Percentiles rank a stretch among this genome's conserved stretches.
These are phyloP conservation scores for Cystoderma amianthinum DNA, from an alignment of 768 basidiomycete genomes.

Conservation along the genomic window DNA sequence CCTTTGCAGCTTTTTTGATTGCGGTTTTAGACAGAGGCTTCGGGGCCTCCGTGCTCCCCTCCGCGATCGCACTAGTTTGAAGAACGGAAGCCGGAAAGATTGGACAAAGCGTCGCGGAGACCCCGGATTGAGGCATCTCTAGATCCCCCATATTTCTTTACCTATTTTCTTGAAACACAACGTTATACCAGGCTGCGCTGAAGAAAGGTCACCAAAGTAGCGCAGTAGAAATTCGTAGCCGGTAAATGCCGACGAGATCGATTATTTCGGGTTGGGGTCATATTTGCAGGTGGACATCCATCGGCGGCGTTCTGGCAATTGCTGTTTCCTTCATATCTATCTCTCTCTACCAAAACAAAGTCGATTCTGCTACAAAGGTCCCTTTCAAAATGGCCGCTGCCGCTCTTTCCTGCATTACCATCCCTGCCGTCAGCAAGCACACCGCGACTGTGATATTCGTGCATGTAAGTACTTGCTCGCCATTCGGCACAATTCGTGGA, in stretches of 20 bases:
- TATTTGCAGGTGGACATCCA: slow-evolving; percentile 15
- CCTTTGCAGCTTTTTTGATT: slow-evolving; percentile 69
- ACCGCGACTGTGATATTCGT: slow-evolving; percentile 86
- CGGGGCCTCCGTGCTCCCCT: no score
- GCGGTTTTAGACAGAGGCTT: slow-evolving; percentile 68
- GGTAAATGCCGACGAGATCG: slow-evolving; percentile 42
- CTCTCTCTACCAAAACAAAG: slow-evolving; percentile 9
- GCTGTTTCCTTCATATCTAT: slow-evolving; percentile 2
- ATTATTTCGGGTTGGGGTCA: slow-evolving; percentile 24
- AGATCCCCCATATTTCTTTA: no score
- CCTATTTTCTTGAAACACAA: no score
- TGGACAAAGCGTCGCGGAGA: background rate
- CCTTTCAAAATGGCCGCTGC: slow-evolving; percentile 21
- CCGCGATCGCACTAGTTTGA: background rate
- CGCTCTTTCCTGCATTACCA: slow-evolving; percentile 41
- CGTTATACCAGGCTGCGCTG: no score
- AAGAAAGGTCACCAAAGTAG: slow-evolving; percentile 1
- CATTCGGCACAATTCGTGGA: no score
- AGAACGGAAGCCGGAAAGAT: slow-evolving; percentile 1
- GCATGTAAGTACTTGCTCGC: slow-evolving; percentile 57
- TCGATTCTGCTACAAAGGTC: slow-evolving; percentile 6
- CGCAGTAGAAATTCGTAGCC: slow-evolving; percentile 14
- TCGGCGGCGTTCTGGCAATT: slow-evolving; percentile 2
- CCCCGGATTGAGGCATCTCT: background rate
- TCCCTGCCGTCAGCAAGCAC: slow-evolving; percentile 55